Percentiles rank a stretch among this genome's conserved stretches.
phyloP scores from a whole-genome alignment of 2,329 filamentous ascomycete species.

The Claviceps fusiformis region DNA sequence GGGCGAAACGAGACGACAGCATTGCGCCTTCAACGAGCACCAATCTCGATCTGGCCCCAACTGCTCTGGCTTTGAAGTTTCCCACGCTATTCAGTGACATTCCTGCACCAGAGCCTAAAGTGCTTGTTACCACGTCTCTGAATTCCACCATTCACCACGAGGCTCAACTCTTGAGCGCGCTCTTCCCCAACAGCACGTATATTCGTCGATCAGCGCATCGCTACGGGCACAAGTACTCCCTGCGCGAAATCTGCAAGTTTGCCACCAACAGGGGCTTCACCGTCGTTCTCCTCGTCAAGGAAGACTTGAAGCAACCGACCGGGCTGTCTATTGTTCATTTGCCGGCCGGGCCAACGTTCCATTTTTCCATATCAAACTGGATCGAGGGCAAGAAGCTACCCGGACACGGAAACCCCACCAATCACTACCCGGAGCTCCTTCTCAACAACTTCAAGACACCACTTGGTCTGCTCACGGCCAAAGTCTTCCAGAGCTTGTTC shows the following conservation, averaged over 20 bases:
- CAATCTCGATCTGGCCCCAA: slow-evolving; percentile 49
- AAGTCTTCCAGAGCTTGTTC: slow-evolving; percentile 50
- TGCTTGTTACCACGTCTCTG: slow-evolving; percentile 82
- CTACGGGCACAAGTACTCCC: slow-evolving; percentile 79
- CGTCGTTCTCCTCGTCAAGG: slow-evolving; percentile 69
- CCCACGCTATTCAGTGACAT: slow-evolving; percentile 47
- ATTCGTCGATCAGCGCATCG: slow-evolving; percentile 74
- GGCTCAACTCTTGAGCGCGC: slow-evolving; percentile 59
- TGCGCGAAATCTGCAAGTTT: slow-evolving; percentile 81
- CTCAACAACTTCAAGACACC: slow-evolving; percentile 94
- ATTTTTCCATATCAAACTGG: slow-evolving; percentile 86
- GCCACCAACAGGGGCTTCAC: slow-evolving; percentile 74
- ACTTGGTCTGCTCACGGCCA: slow-evolving; percentile 73
- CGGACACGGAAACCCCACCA: slow-evolving; percentile 77
- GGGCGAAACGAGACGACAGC: slow-evolving; percentile 34
- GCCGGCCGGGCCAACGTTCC: slow-evolving; percentile 76
- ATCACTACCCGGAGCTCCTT: slow-evolving; percentile 79
- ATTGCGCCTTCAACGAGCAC: slow-evolving; percentile 47
- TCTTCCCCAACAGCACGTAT: slow-evolving; percentile 82
- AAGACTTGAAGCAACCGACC: slow-evolving; percentile 75
- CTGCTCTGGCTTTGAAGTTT: slow-evolving; percentile 47
- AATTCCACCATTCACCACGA: slow-evolving; percentile 80
- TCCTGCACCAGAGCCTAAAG: slow-evolving; percentile 56
- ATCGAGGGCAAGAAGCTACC: slow-evolving; percentile 76
- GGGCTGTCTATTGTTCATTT: slow-evolving; percentile 76